These are phyloP conservation scores for Ogataea haglerorum DNA, from an alignment of 805 yeast species.

Conservation along the genomic window DNA sequence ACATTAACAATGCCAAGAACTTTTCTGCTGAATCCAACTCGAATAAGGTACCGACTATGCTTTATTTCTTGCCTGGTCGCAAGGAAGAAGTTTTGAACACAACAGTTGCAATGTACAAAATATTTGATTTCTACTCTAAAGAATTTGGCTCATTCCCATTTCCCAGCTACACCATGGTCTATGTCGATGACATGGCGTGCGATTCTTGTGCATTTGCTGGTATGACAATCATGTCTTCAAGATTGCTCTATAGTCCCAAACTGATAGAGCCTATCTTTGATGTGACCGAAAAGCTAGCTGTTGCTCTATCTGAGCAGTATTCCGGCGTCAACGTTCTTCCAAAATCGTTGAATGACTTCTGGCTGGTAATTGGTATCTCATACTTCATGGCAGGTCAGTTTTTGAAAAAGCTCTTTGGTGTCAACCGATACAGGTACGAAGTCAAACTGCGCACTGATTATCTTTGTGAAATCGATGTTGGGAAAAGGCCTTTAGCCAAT, in stretches of 20 bases:
- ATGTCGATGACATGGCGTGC: conserved; percentile 56
- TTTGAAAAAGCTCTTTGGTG: conserved; percentile 69
- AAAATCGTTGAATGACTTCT: conserved; percentile 67
- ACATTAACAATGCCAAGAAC: conserved; percentile 25
- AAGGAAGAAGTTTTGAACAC: conserved; percentile 61
- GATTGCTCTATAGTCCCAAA: conserved; percentile 65
- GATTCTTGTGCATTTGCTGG: conserved; percentile 71
- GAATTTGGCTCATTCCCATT: conserved; percentile 95
- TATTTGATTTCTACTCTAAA: conserved; percentile 76
- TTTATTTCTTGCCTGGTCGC: conserved; percentile 62
- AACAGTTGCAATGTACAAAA: conserved; percentile 70
- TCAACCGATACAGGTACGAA: conserved; percentile 73
- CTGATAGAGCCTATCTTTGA: conserved; percentile 75
- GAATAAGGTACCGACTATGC: conserved; percentile 48
- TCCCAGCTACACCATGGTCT: conserved; percentile 72
- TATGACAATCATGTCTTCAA: conserved; percentile 56
- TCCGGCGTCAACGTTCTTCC: conserved; percentile 90
- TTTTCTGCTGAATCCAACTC: conserved; percentile 21
- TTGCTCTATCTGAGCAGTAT: conserved; percentile 85
- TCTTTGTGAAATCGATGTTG: conserved; percentile 71
- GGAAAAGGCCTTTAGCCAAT: conserved; percentile 74
- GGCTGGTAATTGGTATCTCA: conserved; percentile 88
- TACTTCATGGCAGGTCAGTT: conserved; percentile 78
- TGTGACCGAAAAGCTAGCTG: conserved; percentile 63
- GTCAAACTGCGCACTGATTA: conserved; percentile 62